These are phyloP conservation scores for Pichia sp. DNA, from an alignment of 1,139 yeast species.

Conservation along the genomic window DNA sequence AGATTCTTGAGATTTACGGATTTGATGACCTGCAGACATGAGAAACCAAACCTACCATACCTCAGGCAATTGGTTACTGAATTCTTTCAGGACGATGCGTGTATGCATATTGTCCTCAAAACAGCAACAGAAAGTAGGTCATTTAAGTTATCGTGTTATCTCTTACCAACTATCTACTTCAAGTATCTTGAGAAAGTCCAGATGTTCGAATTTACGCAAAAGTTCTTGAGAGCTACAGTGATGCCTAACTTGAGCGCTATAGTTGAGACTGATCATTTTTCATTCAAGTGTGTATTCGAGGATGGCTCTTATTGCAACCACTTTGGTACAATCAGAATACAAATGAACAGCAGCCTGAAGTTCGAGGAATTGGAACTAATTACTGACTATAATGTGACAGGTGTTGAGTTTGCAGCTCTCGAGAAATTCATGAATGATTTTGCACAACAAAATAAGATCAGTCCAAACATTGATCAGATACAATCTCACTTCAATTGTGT, in stretches of 20 bases:
- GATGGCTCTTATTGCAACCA: slow-evolving; percentile 69
- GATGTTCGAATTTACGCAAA: slow-evolving; percentile 51
- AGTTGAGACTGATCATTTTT: slow-evolving; percentile 52
- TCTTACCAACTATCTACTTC: slow-evolving; percentile 42
- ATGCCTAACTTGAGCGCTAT: slow-evolving; percentile 60
- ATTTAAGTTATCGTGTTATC: slow-evolving; percentile 56
- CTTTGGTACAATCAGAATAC: slow-evolving; percentile 50
- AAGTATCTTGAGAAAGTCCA: slow-evolving; percentile 49
- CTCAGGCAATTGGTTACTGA: slow-evolving; percentile 42
- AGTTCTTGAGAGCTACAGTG: slow-evolving; percentile 60
- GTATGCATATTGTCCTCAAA: slow-evolving; percentile 37
- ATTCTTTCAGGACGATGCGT: slow-evolving; percentile 42
- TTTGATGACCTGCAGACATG: slow-evolving; percentile 14
- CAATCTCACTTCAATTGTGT: slow-evolving; percentile 32
- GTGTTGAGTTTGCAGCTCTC: slow-evolving; percentile 35
- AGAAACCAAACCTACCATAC: slow-evolving; percentile 23
- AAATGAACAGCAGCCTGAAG: slow-evolving; percentile 53
- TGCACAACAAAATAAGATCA: slow-evolving; percentile 9
- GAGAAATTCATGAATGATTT: slow-evolving; percentile 19
- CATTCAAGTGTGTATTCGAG: slow-evolving; percentile 46
- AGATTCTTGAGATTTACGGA: slow-evolving; percentile 22
- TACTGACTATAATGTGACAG: slow-evolving; percentile 32
- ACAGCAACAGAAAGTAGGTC: slow-evolving; percentile 42
- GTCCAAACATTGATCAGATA: slow-evolving; percentile 14
- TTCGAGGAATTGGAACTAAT: slow-evolving; percentile 68